Evolutionary conservation across 495 filamentous ascomycete species (phyloP).

Genomic region (Saxophila tyrrhenica): DNA sequence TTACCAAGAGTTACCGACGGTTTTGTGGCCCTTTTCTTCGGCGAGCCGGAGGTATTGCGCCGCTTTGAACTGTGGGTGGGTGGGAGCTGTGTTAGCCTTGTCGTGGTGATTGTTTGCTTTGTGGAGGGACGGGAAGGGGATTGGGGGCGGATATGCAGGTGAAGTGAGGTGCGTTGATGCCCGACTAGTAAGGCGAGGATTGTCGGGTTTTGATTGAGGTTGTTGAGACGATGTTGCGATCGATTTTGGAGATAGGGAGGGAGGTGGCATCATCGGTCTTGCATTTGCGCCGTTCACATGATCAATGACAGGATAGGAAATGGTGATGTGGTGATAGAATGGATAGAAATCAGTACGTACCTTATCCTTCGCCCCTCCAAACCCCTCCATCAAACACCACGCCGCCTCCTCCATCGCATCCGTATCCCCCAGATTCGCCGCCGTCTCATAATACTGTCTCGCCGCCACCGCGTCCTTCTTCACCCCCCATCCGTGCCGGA

Average conservation of each 20-base stretch:
- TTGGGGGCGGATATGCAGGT: not conserved
- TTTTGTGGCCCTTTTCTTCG: conserved; percentile 79
- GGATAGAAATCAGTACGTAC: conserved; percentile 46
- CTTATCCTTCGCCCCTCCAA: conserved; percentile 94
- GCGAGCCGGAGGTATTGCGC: conserved; percentile 91
- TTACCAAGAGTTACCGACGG: conserved; percentile 91
- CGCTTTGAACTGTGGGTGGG: conserved; percentile 54
- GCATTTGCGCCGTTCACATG: too few species aligned
- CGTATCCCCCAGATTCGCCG: conserved; percentile 87
- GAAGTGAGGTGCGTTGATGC: conserved; percentile 19
- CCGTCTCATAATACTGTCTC: conserved; percentile 90
- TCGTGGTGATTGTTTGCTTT: too few species aligned
- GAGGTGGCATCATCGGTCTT: too few species aligned
- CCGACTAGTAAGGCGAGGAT: conserved; percentile 24
- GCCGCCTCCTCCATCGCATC: conserved; percentile 97
- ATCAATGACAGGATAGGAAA: too few species aligned
- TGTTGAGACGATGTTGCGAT: too few species aligned
- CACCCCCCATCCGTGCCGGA: conserved; percentile 93
- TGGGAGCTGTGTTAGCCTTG: conserved; percentile 10
- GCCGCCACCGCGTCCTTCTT: conserved; percentile 80
- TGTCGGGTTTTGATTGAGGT: too few species aligned
- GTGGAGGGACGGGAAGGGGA: too few species aligned
- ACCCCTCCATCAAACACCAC: conserved; percentile 92
- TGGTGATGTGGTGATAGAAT: too few species aligned
- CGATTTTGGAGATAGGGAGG: too few species aligned